A percentile compares a stretch with the other conserved stretches of the same genome.
These are phyloP conservation scores for Ormosia emarginata DNA, from an alignment of 306 rosid species.

Conservation along the genomic window DNA sequence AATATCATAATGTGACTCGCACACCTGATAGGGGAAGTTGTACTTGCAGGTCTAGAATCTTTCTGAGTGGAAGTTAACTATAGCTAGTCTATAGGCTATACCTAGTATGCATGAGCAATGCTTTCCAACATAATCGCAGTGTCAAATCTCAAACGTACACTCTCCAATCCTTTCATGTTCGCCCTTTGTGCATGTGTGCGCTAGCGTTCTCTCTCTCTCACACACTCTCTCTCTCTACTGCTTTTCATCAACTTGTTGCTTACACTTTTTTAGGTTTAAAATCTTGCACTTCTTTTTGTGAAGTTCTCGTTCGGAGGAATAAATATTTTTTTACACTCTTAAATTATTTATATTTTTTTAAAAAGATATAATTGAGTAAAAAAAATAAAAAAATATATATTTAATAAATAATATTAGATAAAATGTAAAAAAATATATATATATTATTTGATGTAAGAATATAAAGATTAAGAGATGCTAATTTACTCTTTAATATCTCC, in stretches of 20 bases:
- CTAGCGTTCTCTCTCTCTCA: background rate
- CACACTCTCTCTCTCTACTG: background rate
- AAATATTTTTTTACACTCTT: no score
- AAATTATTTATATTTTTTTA: no score
- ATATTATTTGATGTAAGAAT: no score
- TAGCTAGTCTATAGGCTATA: no score
- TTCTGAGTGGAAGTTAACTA: background rate
- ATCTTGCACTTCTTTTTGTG: background rate
- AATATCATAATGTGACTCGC: background rate
- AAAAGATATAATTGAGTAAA: no score
- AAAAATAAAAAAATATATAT: no score
- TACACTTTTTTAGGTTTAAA: background rate
- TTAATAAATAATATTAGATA: no score
- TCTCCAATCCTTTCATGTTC: background rate
- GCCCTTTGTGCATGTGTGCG: background rate
- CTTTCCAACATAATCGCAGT: background rate
- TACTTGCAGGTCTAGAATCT: background rate
- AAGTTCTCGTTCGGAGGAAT: conserved; percentile 4
- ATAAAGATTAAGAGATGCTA: no score
- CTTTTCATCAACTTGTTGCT: background rate
- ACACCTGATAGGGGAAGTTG: background rate
- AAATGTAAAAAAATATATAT: no score
- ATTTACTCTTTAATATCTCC: conserved; percentile 1
- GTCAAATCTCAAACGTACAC: background rate
- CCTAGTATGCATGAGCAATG: background rate